A percentile compares a stretch with the other conserved stretches of the same genome.
Evolutionary conservation across 768 basidiomycete genomes (phyloP).

Genomic region (Paxillus rubicundulus): DNA sequence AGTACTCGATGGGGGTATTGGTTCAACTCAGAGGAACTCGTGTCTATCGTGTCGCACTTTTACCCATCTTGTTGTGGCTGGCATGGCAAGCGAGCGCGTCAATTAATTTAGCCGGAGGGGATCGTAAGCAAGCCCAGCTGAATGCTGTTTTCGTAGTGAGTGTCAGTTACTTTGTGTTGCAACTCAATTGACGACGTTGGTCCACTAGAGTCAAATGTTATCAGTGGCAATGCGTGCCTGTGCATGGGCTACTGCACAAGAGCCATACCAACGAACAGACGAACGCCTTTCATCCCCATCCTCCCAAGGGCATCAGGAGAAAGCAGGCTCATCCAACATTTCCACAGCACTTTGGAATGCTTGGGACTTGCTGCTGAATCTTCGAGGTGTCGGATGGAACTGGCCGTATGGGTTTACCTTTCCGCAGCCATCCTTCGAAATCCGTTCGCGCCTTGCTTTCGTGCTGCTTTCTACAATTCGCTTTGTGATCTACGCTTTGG

Average conservation of each 20-base stretch:
- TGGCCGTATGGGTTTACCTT: conserved; percentile 15
- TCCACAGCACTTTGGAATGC: conserved; percentile 19
- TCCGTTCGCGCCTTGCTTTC: conserved; percentile 16
- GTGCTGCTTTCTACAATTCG: conserved; percentile 8
- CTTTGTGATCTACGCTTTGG: conserved; percentile 5
- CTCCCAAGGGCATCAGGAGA: neutral
- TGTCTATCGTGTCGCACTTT: conserved; percentile 44
- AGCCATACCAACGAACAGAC: conserved; percentile 14
- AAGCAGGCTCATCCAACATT: neutral
- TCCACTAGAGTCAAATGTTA: conserved; percentile 13
- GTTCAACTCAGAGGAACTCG: conserved; percentile 45
- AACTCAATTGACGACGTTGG: neutral
- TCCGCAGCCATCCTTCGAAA: conserved; percentile 13
- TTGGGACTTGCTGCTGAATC: conserved; percentile 16
- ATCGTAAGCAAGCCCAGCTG: conserved; percentile 4
- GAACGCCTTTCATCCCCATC: neutral
- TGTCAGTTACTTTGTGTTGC: neutral
- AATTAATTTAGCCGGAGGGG: conserved; percentile 24
- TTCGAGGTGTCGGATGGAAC: conserved; percentile 30
- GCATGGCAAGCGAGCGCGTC: conserved; percentile 39
- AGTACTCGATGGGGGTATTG: conserved; percentile 54
- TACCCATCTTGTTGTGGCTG: conserved; percentile 45
- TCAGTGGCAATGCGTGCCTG: conserved; percentile 14
- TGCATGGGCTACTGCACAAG: conserved; percentile 20
- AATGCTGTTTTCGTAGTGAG: conserved; percentile 23